A percentile compares a stretch with the other conserved stretches of the same genome.
phyloP scores from a whole-genome alignment of 768 basidiomycete species.

The Boletales sp. region DNA sequence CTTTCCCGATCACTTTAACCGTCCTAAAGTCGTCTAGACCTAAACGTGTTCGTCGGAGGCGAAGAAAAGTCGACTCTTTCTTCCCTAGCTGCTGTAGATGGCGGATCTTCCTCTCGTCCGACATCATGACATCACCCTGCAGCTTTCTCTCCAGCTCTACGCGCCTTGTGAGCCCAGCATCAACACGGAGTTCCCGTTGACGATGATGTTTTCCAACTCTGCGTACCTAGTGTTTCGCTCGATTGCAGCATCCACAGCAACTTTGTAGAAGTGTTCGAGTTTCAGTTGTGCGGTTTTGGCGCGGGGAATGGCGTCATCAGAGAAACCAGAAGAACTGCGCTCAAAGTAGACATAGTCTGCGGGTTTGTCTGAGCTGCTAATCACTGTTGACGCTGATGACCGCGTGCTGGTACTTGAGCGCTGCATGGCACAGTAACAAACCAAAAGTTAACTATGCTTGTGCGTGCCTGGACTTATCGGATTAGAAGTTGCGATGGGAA shows the following conservation, averaged over 20 bases:
- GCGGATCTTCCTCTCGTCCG: conserved; percentile 83
- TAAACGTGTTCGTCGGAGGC: conserved; percentile 84
- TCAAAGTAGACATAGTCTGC: conserved; percentile 92
- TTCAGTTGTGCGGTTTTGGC: conserved; percentile 93
- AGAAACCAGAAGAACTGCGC: conserved; percentile 70
- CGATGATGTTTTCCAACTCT: not conserved
- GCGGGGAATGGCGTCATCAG: conserved; percentile 75
- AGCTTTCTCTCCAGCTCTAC: conserved; percentile 83
- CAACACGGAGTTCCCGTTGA: not conserved
- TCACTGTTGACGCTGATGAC: conserved; percentile 18
- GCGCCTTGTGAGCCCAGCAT: conserved; percentile 48
- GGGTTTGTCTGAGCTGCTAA: conserved; percentile 34
- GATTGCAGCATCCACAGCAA: conserved; percentile 93
- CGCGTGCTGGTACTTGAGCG: conserved; percentile 30
- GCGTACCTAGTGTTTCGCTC: conserved; percentile 85
- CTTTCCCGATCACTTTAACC: conserved; percentile 98
- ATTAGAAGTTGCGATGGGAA: conserved; percentile 21
- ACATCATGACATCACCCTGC: conserved; percentile 60
- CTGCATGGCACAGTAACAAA: conserved; percentile 19
- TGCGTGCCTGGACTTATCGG: not conserved
- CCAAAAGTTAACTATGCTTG: not conserved
- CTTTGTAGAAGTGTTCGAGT: conserved; percentile 95
- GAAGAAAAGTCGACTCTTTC: conserved; percentile 85
- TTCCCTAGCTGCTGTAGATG: conserved; percentile 81
- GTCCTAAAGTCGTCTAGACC: conserved; percentile 92